phyloP scores from a whole-genome alignment of 2,329 filamentous ascomycete genomes.

The Cladophialophora yegresii region DNA sequence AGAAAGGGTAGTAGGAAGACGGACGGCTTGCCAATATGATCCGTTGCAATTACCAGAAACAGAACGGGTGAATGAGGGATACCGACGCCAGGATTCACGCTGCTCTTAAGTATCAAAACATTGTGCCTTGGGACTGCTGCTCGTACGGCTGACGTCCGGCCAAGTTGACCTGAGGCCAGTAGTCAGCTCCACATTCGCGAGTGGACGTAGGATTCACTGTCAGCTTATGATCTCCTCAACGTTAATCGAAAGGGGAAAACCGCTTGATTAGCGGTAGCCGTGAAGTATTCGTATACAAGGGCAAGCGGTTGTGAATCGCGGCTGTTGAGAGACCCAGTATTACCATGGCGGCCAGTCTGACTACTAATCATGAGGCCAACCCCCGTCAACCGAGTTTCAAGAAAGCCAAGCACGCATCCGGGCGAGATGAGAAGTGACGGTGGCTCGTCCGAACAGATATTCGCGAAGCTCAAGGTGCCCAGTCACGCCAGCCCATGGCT shows the following conservation, averaged over 20 bases:
- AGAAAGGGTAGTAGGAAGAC: not conserved
- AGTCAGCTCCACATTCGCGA: not conserved
- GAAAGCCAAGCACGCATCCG: too few relatives aligned
- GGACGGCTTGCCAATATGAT: not conserved
- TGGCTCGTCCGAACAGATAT: not conserved
- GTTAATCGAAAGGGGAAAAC: not conserved
- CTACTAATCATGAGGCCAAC: too few relatives aligned
- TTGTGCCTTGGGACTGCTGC: not conserved
- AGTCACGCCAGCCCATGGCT: not conserved
- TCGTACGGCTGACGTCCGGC: not conserved
- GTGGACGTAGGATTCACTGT: not conserved
- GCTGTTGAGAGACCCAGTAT: not conserved
- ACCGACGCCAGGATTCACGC: not conserved
- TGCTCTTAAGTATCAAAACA: not conserved
- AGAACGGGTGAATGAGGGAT: not conserved
- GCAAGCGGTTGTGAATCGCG: not conserved
- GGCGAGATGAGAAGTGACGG: not conserved
- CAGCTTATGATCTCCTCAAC: not conserved
- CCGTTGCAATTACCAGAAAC: not conserved
- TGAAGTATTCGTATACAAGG: not conserved
- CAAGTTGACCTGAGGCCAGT: not conserved
- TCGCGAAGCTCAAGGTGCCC: not conserved
- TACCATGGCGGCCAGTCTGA: not conserved
- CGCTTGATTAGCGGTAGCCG: not conserved
- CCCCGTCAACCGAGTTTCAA: too few relatives aligned